Base-by-base conservation (phyloP, 768 basidiomycete species). In the Polyporus arcularius region DNA sequence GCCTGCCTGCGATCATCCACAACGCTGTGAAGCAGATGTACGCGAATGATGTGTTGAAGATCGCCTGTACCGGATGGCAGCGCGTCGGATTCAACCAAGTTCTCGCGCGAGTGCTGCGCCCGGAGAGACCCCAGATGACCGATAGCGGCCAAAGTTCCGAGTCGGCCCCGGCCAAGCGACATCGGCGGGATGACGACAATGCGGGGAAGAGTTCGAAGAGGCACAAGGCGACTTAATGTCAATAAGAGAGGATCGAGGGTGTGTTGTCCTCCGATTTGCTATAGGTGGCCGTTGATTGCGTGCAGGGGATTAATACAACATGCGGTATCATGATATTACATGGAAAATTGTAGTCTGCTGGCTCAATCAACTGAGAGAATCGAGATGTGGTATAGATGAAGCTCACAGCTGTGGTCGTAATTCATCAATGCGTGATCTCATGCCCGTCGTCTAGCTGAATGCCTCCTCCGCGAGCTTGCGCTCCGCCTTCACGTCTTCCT, bases 401-500 rank as follows among this genome's bases (percentile, higher is more conserved):
- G 38, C 35, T 16, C 21, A 30, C 21, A 14, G 15, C 21, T 58
- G 12, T n/a, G 41, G 38, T 28, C 16, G 12, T 26, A 41, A 18
- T 18, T 32, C 50, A 32, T 60, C 31, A 45, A 39, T 26, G 21
- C 6, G 51, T 60, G 14, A 35, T 31, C 26, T 16, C 38, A 6
- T 11, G 6, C 11, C 11, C 35, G 11, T 11, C 35, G 35, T 11
- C 40, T 57, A 51, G 47, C 30, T 7, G 3, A 49, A 40, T 4
- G 48, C 11, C 40, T 51, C 45, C 8, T 50, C 57, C 7, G 51
- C 54, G 10, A 58, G 26, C n/a, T 61, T 55, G 18, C 52, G 62
- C 57, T 71, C 69, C 21, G 55, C 66, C 62, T 79, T 58, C 12
- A 71, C 55, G 47, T 71, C 80, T 49, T 75, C 68, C 62, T 68